phyloP scores from a whole-genome alignment of 345 rosid genomes.

The Crucihimalaya himalaica region DNA sequence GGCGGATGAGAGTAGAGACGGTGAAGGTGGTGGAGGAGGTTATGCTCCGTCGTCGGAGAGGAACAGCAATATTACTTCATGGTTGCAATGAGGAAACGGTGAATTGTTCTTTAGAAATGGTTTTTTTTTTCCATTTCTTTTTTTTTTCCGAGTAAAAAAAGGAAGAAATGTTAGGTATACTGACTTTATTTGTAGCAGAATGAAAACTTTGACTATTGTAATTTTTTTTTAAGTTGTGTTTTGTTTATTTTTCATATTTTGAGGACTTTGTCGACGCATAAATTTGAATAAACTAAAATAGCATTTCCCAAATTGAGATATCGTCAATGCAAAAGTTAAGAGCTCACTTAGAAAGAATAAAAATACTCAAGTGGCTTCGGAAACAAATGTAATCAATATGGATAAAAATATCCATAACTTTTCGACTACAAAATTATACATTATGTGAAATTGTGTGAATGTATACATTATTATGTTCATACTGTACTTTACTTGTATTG shows the following conservation, averaged over 20 bases:
- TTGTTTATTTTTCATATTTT: conserved; percentile 1
- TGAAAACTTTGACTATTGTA: conserved; percentile 41
- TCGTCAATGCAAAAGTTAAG: neutral
- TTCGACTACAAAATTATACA: neutral
- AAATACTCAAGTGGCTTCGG: neutral
- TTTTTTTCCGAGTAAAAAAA: neutral
- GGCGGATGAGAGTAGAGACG: conserved; percentile 19
- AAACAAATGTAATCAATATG: neutral
- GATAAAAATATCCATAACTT: neutral
- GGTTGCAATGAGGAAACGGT: conserved; percentile 27
- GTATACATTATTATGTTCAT: neutral
- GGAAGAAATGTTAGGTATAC: conserved; percentile 33
- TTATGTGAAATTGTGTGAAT: neutral
- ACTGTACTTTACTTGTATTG: neutral
- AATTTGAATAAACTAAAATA: conserved; percentile 2
- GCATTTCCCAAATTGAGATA: neutral
- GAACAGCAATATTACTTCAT: conserved; percentile 13
- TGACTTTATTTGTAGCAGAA: conserved; percentile 38
- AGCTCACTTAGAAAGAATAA: neutral
- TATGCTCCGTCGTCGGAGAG: conserved; percentile 28
- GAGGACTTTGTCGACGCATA: neutral
- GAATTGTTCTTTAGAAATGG: neutral
- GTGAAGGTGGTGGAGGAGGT: conserved; percentile 19
- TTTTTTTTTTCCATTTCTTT: no score
- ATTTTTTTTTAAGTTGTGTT: neutral